Conservation (phyloP, 345 rosid species). For the Cardamine resedifolia region DNA sequence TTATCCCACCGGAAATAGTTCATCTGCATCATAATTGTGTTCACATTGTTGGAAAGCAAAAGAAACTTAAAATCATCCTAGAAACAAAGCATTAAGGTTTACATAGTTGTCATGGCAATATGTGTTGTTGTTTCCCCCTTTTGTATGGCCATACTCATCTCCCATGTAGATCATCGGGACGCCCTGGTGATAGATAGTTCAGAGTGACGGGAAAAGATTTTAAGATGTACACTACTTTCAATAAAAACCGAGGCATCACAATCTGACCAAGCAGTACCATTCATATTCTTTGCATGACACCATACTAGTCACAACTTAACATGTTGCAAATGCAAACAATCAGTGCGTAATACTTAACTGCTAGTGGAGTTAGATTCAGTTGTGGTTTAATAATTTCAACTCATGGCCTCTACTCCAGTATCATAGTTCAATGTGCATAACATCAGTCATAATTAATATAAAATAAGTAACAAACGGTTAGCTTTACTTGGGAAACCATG, state of each 20-base stretch:
- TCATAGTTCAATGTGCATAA: slow-evolving; percentile 5
- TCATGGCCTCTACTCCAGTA: slow-evolving; percentile 5
- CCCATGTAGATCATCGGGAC: slow-evolving; percentile 98
- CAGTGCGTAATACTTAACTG: neutral
- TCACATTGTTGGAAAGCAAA: slow-evolving; percentile 21
- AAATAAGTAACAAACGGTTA: slow-evolving; percentile 1
- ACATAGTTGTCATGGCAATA: slow-evolving; percentile 97
- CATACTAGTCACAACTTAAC: neutral
- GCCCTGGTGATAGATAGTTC: slow-evolving; percentile 56
- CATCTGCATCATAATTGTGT: slow-evolving; percentile 47
- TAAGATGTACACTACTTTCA: neutral
- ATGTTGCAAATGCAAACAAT: neutral
- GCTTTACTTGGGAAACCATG: slow-evolving; percentile 90
- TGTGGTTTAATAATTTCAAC: neutral
- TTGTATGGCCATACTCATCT: slow-evolving; percentile 97
- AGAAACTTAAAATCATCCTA: neutral
- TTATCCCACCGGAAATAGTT: slow-evolving; percentile 92
- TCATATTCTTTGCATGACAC: neutral
- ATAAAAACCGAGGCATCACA: neutral
- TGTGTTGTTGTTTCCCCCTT: slow-evolving; percentile 94
- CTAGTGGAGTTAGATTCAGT: neutral
- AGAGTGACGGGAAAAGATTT: slow-evolving; percentile 13
- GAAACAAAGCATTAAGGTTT: slow-evolving; percentile 28
- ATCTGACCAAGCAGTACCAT: neutral
- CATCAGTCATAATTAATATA: slow-evolving; percentile 1